phyloP scores from a whole-genome alignment of 345 rosid species.

The Noccaea caerulescens region DNA sequence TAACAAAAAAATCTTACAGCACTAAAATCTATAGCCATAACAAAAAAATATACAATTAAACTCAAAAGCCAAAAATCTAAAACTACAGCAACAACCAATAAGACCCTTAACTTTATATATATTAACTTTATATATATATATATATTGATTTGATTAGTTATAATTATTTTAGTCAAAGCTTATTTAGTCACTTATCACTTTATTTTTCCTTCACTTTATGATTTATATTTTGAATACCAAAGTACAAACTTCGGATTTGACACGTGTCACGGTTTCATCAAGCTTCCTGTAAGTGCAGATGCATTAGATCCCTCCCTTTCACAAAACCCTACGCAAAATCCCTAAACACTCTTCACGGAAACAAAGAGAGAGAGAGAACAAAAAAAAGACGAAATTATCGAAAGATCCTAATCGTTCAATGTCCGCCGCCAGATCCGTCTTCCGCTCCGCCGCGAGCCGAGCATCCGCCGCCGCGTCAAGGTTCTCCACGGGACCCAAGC shows the following conservation, averaged over 20 bases:
- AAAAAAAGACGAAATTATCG: neutral
- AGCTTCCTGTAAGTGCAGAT: constrained; percentile 18
- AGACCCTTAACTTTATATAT: no score
- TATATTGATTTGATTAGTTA: no score
- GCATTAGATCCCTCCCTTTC: constrained; percentile 23
- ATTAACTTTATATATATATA: no score
- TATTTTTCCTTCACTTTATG: no score
- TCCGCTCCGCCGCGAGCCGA: constrained; percentile 64
- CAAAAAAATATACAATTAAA: no score
- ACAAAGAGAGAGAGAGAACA: neutral
- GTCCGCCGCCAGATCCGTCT: constrained; percentile 73
- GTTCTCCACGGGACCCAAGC: constrained; percentile 48
- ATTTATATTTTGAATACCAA: no score
- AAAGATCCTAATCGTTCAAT: constrained; percentile 42
- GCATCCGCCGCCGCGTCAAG: constrained; percentile 46
- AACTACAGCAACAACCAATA: no score
- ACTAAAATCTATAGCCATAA: no score
- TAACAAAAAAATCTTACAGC: no score
- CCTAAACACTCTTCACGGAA: constrained; percentile 3
- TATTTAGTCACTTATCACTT: no score
- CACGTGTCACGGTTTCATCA: constrained; percentile 21
- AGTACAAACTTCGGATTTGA: neutral
- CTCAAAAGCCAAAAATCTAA: no score
- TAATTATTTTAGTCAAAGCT: no score
- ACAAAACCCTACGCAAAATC: constrained; percentile 31